Percentiles rank a stretch among this genome's conserved stretches.
Conservation (phyloP, 768 basidiomycete genomes). For the Cystofilobasidium bisporidii region DNA sequence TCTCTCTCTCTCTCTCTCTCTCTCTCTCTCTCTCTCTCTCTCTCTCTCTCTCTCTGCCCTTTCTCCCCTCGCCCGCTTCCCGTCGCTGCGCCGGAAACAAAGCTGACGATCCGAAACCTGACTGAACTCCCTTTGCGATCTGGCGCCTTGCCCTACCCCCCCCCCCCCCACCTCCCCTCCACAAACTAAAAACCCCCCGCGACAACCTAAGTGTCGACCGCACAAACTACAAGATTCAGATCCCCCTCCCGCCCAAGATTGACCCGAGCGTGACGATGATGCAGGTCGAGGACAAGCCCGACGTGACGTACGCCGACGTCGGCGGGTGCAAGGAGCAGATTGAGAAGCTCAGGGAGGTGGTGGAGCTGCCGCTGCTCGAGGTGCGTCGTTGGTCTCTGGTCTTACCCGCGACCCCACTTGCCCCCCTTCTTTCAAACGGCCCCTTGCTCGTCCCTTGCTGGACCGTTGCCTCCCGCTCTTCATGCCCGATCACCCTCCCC, state of each 20-base stretch:
- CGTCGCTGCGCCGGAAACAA: too few species aligned
- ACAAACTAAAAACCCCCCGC: background rate
- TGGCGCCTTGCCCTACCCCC: background rate
- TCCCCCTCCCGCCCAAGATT: slow-evolving; percentile 95
- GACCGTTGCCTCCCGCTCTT: too few species aligned
- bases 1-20: background rate
- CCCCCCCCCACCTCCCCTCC: background rate
- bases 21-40: background rate
- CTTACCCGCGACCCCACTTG: too few species aligned
- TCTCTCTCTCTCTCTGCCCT: background rate
- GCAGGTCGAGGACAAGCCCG: slow-evolving; percentile 42
- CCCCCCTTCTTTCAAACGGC: background rate
- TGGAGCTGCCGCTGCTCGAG: slow-evolving; percentile 87
- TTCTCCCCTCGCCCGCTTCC: background rate
- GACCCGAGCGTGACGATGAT: slow-evolving; percentile 99
- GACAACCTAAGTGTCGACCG: slow-evolving; percentile 64
- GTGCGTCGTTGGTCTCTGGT: slow-evolving; percentile 57
- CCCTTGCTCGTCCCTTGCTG: too few species aligned
- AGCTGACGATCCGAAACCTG: too few species aligned
- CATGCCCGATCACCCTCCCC: background rate
- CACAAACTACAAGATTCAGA: slow-evolving; percentile 96
- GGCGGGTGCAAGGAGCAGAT: slow-evolving; percentile 99
- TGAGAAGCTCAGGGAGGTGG: slow-evolving; percentile 95
- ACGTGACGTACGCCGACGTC: slow-evolving; percentile 89
- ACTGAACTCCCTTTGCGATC: too few species aligned